phyloP scores from a whole-genome alignment of 2,329 filamentous ascomycete species.

The Elsinoe ampelina region DNA sequence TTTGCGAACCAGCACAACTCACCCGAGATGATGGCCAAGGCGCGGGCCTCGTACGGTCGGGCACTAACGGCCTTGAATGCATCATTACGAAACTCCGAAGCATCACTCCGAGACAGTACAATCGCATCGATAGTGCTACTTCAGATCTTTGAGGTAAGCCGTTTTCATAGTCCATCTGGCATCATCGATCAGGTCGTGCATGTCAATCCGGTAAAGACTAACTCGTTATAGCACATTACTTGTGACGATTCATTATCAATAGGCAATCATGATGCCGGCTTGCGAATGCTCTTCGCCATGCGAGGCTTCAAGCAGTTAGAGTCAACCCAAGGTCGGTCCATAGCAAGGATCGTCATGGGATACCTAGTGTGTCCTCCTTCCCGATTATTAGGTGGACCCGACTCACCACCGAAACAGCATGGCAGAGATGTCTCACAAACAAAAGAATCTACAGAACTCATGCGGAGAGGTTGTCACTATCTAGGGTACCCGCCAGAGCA shows the following conservation, averaged over 20 bases:
- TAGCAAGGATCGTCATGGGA: slow-evolving; percentile 12
- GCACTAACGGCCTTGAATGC: slow-evolving; percentile 6
- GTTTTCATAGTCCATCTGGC: not conserved
- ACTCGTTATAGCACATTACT: slow-evolving; percentile 6
- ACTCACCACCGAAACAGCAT: slow-evolving; percentile 9
- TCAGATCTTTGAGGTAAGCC: slow-evolving; percentile 10
- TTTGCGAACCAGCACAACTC: slow-evolving; percentile 13
- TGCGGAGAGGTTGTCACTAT: slow-evolving; percentile 9
- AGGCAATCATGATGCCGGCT: slow-evolving; percentile 12
- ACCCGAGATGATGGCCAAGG: slow-evolving; percentile 13
- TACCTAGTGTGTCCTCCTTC: slow-evolving; percentile 8
- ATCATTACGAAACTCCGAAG: slow-evolving; percentile 6
- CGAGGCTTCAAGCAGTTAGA: slow-evolving; percentile 11
- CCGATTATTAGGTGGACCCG: slow-evolving; percentile 2
- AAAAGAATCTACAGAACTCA: slow-evolving; percentile 7
- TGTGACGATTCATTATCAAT: slow-evolving; percentile 13
- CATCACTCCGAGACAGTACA: slow-evolving; percentile 5
- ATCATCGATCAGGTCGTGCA: not conserved
- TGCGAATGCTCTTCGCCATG: slow-evolving; percentile 12
- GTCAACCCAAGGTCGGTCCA: slow-evolving; percentile 9
- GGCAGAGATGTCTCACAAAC: slow-evolving; percentile 11
- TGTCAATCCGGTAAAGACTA: not conserved
- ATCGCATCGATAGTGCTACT: slow-evolving; percentile 11
- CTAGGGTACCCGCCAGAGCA: slow-evolving; percentile 12
- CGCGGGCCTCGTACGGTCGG: slow-evolving; percentile 1